Percentiles rank a stretch among this genome's conserved stretches.
Conservation (phyloP, 495 filamentous ascomycete genomes). For the Trichoderma asperelloides region DNA sequence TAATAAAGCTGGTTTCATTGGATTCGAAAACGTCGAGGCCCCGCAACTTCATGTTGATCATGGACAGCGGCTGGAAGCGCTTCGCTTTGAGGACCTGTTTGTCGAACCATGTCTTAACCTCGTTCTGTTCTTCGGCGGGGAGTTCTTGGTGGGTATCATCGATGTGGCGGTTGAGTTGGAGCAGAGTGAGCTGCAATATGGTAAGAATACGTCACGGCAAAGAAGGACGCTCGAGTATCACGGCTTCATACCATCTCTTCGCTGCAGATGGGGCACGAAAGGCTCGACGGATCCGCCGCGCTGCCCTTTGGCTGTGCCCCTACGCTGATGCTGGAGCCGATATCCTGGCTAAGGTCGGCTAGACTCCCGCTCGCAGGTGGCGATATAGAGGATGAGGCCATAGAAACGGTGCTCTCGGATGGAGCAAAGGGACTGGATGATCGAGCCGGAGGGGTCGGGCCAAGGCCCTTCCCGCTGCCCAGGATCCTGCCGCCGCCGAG, state of each 20-base stretch:
- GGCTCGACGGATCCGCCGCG: constrained; percentile 35
- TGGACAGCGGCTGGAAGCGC: constrained; percentile 82
- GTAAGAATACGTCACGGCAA: constrained; percentile 11
- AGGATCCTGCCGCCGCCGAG: constrained; percentile 84
- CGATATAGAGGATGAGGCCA: constrained; percentile 28
- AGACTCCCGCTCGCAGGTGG: constrained; percentile 29
- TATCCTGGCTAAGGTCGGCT: constrained; percentile 33
- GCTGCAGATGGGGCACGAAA: constrained; percentile 90
- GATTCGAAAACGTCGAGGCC: constrained; percentile 97
- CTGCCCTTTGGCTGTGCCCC: constrained; percentile 32
- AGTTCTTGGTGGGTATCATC: constrained; percentile 90
- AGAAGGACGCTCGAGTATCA: background rate
- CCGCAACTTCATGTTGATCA: constrained; percentile 85
- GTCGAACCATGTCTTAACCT: constrained; percentile 98
- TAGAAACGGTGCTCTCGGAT: constrained; percentile 46
- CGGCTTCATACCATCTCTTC: constrained; percentile 70
- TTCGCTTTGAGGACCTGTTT: constrained; percentile 93
- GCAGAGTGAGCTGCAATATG: constrained; percentile 61
- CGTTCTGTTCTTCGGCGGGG: constrained; percentile 88
- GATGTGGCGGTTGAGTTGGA: constrained; percentile 92
- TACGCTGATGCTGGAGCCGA: constrained; percentile 38
- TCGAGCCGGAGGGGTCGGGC: constrained; percentile 37
- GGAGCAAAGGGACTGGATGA: constrained; percentile 37
- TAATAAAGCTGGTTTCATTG: constrained; percentile 51
- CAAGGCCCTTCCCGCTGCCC: constrained; percentile 69